Base-by-base conservation (phyloP, 176 grass and related monocot genomes). In the Paspalum notatum region DNA sequence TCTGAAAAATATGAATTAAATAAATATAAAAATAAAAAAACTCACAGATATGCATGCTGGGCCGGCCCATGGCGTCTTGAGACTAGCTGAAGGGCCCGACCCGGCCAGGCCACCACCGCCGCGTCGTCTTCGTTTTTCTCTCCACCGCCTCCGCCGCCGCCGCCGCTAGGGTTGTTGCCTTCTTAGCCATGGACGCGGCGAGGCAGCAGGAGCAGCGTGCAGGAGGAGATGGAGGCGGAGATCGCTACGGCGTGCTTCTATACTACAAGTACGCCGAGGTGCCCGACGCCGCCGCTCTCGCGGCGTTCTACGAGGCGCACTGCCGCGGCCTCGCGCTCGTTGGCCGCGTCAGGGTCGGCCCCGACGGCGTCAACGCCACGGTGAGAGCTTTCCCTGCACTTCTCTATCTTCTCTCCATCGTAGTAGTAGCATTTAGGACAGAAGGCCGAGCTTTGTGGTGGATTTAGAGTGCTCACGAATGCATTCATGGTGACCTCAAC, bases 181-280 rank as follows among this genome's bases (percentile, higher is more conserved):
- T 66, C 51, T 27, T 44, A 52, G 75, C 75, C 12, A 89, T 89
- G 87, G 82, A 89, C 25, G 63, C 24, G 76, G 12, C 46, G 76
- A 13, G 22, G 69, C 22, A n/a, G 41, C 44, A 25, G 38, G 16
- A 38, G 42, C 20, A 10, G 42, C 60, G 17, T 41, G 2, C 32
- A 21, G 47, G 32, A 21, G 47, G 32, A 43, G 37, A 9, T 21
- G 69, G 10, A 4, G 49, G 24, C 2, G 68, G 26, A 3, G 66
- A 17, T 1, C 13, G 44, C 5, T 87, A 90, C n/a, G 92, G 95
- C 9, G 90, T 98, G 81, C 92, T 98, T 43, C 95, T 98, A 8
- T 98, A 98, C 70, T 98, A 98, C 86, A 95, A 88, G 86, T 98
- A 95, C 81, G 84, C 79, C 14, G 62, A 84, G 68, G 83, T 98